Percentiles rank a stretch among this genome's conserved stretches.
Evolutionary conservation across 2,329 filamentous ascomycete genomes (phyloP).

Genomic region (Thermothelomyces thermophilus): DNA sequence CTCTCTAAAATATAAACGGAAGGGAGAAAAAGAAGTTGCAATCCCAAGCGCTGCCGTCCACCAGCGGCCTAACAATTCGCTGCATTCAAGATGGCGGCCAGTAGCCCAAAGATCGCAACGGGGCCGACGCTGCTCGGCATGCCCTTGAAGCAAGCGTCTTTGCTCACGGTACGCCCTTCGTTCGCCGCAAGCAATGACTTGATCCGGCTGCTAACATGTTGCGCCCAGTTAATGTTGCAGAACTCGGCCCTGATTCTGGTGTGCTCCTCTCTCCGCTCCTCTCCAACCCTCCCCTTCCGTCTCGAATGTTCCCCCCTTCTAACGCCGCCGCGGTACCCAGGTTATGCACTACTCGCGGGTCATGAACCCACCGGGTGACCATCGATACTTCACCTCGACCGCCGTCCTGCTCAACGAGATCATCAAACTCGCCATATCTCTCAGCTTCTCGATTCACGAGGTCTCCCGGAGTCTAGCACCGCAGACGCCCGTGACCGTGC

Average conservation of each 20-base stretch:
- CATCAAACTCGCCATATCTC: constrained; percentile 78
- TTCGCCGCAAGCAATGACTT: no score
- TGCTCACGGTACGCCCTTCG: constrained; percentile 53
- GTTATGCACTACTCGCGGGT: constrained; percentile 92
- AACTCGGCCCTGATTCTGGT: constrained; percentile 73
- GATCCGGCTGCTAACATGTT: constrained; percentile 24
- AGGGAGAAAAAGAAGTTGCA: no score
- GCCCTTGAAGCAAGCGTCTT: constrained; percentile 61
- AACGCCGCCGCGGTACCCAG: constrained; percentile 36
- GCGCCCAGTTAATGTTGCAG: constrained; percentile 63
- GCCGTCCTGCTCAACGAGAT: constrained; percentile 92
- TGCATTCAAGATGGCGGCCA: constrained; percentile 34
- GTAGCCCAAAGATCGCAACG: constrained; percentile 34
- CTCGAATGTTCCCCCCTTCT: constrained; percentile 6
- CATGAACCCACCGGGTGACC: constrained; percentile 77
- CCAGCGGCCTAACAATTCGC: background rate
- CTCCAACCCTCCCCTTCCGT: background rate
- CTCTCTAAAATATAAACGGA: no score
- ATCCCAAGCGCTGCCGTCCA: background rate
- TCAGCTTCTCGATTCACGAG: constrained; percentile 84
- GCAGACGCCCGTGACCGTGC: constrained; percentile 69
- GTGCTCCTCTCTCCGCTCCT: constrained; percentile 29
- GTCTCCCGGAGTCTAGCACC: constrained; percentile 70
- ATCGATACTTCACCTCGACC: constrained; percentile 88
- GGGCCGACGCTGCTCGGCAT: constrained; percentile 49